phyloP scores from a whole-genome alignment of 1,284 basidiomycete species.

The Pseudozyma pruni region DNA sequence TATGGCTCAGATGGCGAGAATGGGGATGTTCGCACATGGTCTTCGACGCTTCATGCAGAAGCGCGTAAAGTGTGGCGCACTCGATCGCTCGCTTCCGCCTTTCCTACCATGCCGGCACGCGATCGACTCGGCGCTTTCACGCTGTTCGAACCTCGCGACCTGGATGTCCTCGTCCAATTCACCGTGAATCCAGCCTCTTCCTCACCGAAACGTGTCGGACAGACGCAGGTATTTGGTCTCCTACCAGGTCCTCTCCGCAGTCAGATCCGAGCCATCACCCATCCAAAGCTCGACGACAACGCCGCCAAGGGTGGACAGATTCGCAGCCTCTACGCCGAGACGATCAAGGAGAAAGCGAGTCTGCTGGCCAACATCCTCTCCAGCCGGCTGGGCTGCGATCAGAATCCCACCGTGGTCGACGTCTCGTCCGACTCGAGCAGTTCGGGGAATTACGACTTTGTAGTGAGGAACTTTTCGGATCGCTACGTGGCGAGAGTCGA shows the following conservation, averaged over 20 bases:
- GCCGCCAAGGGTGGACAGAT: slow-evolving; percentile 1
- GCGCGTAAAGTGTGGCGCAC: slow-evolving; percentile 34
- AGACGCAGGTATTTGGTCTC: slow-evolving; percentile 37
- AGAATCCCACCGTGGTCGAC: slow-evolving; percentile 19
- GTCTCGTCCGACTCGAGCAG: not conserved
- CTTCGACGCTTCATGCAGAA: slow-evolving; percentile 8
- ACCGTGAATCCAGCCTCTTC: not conserved
- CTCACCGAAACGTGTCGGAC: slow-evolving; percentile 6
- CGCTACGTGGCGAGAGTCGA: slow-evolving; percentile 1
- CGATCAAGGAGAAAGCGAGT: slow-evolving; percentile 39
- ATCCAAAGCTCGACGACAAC: slow-evolving; percentile 4
- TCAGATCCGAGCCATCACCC: slow-evolving; percentile 22
- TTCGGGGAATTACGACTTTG: not conserved
- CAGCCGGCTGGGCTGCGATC: slow-evolving; percentile 35
- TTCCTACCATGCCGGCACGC: slow-evolving; percentile 12
- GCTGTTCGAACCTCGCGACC: slow-evolving; percentile 30
- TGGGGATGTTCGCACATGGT: not conserved
- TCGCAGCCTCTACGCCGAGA: slow-evolving; percentile 58
- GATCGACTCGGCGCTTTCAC: slow-evolving; percentile 35
- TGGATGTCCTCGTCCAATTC: slow-evolving; percentile 48
- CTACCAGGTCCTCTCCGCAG: slow-evolving; percentile 36
- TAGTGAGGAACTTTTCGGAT: slow-evolving; percentile 28
- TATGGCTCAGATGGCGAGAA: not conserved
- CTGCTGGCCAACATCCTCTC: slow-evolving; percentile 34
- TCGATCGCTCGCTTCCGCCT: slow-evolving; percentile 13